Evolutionary conservation across 192 early-diverging fungal species (phyloP).

Genomic region (Mortierella antarctica): DNA sequence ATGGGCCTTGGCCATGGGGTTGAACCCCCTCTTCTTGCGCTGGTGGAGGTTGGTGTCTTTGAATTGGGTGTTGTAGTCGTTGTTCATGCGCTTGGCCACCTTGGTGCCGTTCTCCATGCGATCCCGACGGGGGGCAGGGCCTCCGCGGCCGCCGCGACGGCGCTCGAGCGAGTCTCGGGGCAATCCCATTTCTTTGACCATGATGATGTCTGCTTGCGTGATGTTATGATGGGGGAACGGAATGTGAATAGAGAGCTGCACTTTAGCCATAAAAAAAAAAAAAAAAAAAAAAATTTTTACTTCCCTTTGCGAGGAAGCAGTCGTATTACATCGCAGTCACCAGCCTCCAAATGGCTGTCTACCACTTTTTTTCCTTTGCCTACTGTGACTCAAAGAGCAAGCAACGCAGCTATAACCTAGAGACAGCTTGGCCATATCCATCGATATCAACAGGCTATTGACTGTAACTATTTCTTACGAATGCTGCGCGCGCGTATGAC

Average conservation of each 20-base stretch:
- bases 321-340: no score
- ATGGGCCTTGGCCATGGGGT: slow-evolving; percentile 50
- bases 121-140: slow-evolving; percentile 45
- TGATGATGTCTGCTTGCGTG: neutral
- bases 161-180: slow-evolving; percentile 51
- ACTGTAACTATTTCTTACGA: no score
- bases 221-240: neutral
- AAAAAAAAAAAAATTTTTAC: neutral
- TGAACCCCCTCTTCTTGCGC: slow-evolving; percentile 40
- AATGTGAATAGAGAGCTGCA: neutral
- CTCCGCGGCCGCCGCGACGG: slow-evolving; percentile 44
- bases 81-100: slow-evolving; percentile 34
- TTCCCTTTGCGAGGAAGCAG: no score
- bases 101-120: slow-evolving; percentile 25
- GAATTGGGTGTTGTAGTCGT: slow-evolving; percentile 43
- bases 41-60: slow-evolving; percentile 9
- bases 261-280: neutral
- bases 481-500: no score
- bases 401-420: no score
- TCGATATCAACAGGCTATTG: no score
- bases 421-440: no score
- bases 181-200: slow-evolving; percentile 44
- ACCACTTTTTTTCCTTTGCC: no score
- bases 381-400: no score
- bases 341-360: no score